These are phyloP conservation scores for Cucurbita moschata DNA, from an alignment of 306 rosid genomes.

Conservation along the genomic window DNA sequence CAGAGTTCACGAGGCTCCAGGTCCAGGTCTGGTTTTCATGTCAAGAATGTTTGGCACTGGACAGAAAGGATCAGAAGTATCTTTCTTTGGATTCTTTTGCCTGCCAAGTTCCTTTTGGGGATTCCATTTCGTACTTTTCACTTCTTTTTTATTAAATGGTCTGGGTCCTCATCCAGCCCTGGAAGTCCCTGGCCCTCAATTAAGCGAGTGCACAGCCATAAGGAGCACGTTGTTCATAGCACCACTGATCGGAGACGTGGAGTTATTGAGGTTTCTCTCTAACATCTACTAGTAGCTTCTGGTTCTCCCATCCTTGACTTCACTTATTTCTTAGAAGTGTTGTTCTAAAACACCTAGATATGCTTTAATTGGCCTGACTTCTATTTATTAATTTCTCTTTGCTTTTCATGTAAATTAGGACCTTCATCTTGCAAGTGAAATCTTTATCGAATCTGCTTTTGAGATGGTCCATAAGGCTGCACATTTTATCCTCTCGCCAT, in stretches of 20 bases:
- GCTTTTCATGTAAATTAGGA: conserved; percentile 32
- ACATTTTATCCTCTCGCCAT: conserved; percentile 69
- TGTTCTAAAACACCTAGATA: not conserved
- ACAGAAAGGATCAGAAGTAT: conserved; percentile 36
- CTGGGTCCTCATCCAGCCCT: conserved; percentile 15
- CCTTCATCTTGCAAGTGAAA: conserved; percentile 74
- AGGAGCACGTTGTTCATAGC: conserved; percentile 51
- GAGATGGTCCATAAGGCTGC: conserved; percentile 58
- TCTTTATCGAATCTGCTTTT: conserved; percentile 62
- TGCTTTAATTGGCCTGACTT: not conserved
- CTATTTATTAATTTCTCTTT: conserved; percentile 2
- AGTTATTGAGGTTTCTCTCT: conserved; percentile 58
- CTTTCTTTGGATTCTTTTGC: conserved; percentile 44
- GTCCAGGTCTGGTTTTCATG: conserved; percentile 27
- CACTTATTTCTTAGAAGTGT: not conserved
- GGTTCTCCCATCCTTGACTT: not conserved
- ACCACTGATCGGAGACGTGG: conserved; percentile 88
- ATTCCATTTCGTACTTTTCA: conserved; percentile 30
- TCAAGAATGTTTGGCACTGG: conserved; percentile 21
- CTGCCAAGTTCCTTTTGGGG: conserved; percentile 37
- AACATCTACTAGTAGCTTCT: not conserved
- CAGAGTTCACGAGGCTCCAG: conserved; percentile 53
- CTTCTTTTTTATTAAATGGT: conserved; percentile 14
- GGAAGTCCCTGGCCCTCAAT: conserved; percentile 21
- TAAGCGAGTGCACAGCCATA: conserved; percentile 39